Conservation (phyloP, 2,329 filamentous ascomycete species). For the Sporothrix humicola region DNA sequence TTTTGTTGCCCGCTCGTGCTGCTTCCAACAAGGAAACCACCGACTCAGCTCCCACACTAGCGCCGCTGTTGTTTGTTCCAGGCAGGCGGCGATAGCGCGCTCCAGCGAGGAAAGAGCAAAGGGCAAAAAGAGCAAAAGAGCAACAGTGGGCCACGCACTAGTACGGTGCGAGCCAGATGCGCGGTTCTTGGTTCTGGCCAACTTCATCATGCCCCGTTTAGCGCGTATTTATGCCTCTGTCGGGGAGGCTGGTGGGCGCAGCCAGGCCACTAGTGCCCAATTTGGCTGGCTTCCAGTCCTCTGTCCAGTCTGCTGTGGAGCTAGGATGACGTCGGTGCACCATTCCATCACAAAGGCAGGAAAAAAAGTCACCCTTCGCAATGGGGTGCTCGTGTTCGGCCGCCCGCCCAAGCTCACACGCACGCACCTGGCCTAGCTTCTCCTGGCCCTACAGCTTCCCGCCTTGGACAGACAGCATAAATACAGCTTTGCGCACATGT, state of each 20-base stretch:
- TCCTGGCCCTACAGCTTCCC: background rate
- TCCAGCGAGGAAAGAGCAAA: background rate
- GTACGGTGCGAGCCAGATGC: slow-evolving; percentile 25
- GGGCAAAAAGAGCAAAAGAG: background rate
- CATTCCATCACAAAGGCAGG: slow-evolving; percentile 26
- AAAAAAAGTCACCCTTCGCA: background rate
- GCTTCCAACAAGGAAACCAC: background rate
- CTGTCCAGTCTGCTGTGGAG: slow-evolving; percentile 15
- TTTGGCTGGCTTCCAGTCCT: slow-evolving; percentile 26
- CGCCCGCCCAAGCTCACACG: slow-evolving; percentile 16
- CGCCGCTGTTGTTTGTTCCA: background rate
- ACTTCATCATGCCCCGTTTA: slow-evolving; percentile 15
- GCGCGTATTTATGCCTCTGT: slow-evolving; percentile 25
- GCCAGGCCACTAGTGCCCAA: slow-evolving; percentile 32
- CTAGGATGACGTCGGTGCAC: slow-evolving; percentile 30
- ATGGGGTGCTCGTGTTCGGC: background rate
- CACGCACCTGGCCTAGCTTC: slow-evolving; percentile 24
- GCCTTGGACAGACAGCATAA: slow-evolving; percentile 5
- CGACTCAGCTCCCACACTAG: slow-evolving; percentile 30
- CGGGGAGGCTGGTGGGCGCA: slow-evolving; percentile 15
- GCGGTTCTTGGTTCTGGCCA: slow-evolving; percentile 27
- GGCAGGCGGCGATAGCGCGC: background rate
- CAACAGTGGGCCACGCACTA: slow-evolving; percentile 18
- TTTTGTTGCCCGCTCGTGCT: slow-evolving; percentile 11
- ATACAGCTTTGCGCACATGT: slow-evolving; percentile 30